phyloP scores from a whole-genome alignment of 768 basidiomycete genomes.

The Artomyces pyxidatus region DNA sequence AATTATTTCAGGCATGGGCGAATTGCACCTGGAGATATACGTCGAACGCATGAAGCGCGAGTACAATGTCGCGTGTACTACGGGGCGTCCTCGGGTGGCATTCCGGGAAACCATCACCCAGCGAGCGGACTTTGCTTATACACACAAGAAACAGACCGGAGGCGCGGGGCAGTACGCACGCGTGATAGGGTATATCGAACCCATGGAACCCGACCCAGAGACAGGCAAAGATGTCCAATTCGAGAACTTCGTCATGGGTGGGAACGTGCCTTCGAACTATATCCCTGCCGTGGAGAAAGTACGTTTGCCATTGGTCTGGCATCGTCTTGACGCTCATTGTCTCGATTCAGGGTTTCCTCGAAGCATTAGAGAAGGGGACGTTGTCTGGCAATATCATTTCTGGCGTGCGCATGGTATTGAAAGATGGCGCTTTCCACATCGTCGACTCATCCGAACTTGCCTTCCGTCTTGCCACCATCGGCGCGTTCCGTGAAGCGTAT shows the following conservation, averaged over 20 bases:
- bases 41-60: slow-evolving; percentile 98
- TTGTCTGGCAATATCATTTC: slow-evolving; percentile 83
- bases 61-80: slow-evolving; percentile 88
- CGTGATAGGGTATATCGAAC: slow-evolving; percentile 86
- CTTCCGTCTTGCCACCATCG: slow-evolving; percentile 84
- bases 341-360: slow-evolving; percentile 73
- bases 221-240: slow-evolving; percentile 81
- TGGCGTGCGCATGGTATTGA: slow-evolving; percentile 79
- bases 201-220: slow-evolving; percentile 67
- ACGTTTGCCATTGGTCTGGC: slow-evolving; percentile 10
- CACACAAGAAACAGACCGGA: slow-evolving; percentile 97
- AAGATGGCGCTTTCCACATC: slow-evolving; percentile 87
- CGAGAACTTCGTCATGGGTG: slow-evolving; percentile 84
- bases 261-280: slow-evolving; percentile 82
- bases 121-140: slow-evolving; percentile 76
- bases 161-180: slow-evolving; percentile 96
- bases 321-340: neutral
- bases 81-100: slow-evolving; percentile 93
- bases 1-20: slow-evolving; percentile 99
- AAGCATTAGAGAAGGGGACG: slow-evolving; percentile 86
- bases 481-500: slow-evolving; percentile 90
- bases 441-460: slow-evolving; percentile 97
- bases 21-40: slow-evolving; percentile 97
- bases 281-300: slow-evolving; percentile 96
- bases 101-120: slow-evolving; percentile 93